Conservation (phyloP, 441 rosid species). For the Bruguiera hainesii region DNA sequence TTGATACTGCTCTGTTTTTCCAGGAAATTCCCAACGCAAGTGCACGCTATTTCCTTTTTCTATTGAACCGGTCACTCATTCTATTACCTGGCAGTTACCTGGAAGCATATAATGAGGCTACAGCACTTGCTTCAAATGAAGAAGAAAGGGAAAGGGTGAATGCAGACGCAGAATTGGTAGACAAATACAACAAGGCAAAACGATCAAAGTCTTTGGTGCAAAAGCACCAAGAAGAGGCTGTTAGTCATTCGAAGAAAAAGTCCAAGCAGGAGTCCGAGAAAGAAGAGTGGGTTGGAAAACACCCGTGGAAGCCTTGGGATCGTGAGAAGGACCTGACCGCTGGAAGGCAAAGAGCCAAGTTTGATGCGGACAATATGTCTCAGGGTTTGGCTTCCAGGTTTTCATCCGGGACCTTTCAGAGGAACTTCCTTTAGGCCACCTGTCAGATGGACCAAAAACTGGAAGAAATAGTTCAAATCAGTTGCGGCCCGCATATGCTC, state of each 20-base stretch:
- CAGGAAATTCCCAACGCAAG: neutral
- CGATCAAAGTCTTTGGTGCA: conserved; percentile 79
- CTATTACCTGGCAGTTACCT: conserved; percentile 48
- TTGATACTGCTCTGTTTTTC: neutral
- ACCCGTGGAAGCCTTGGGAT: conserved; percentile 99
- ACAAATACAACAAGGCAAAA: conserved; percentile 78
- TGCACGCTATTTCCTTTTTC: too few species aligned
- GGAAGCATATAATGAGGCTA: conserved; percentile 79
- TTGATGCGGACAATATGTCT: conserved; percentile 66
- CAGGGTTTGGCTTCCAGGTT: conserved; percentile 74
- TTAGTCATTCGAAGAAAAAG: conserved; percentile 51
- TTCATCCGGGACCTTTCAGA: conserved; percentile 72
- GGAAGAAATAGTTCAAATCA: too few species aligned
- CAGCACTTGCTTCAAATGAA: conserved; percentile 74
- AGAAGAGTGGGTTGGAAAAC: conserved; percentile 81
- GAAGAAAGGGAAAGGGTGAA: conserved; percentile 42
- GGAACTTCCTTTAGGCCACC: conserved; percentile 72
- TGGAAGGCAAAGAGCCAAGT: conserved; percentile 64
- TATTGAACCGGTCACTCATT: neutral
- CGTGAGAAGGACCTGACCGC: conserved; percentile 80
- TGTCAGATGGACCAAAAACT: too few species aligned
- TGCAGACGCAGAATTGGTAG: conserved; percentile 80
- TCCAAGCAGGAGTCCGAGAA: conserved; percentile 54
- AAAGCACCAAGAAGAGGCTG: conserved; percentile 62
- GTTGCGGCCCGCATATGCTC: too few species aligned